Percentiles rank a stretch among this genome's conserved stretches.
Conservation (phyloP, 2,329 filamentous ascomycete genomes). For the Emericellopsis atlantica region DNA sequence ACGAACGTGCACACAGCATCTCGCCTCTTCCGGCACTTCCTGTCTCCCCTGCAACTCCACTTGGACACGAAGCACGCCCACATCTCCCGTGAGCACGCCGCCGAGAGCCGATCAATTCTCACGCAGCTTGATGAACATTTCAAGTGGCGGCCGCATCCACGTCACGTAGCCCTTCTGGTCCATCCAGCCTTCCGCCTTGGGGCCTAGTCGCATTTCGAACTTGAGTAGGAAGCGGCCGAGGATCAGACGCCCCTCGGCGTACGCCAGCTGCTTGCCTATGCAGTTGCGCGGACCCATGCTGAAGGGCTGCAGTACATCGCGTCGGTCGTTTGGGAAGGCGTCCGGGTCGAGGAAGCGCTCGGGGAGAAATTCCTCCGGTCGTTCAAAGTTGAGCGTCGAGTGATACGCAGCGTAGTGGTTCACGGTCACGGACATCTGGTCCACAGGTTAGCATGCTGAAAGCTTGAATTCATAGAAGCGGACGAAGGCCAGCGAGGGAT, state of each 20-base stretch:
- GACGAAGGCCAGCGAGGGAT: too few species aligned
- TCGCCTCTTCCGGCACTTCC: neutral
- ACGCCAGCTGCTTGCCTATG: slow-evolving; percentile 16
- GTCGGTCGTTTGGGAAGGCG: slow-evolving; percentile 9
- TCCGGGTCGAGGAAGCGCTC: slow-evolving; percentile 20
- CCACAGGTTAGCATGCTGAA: too few species aligned
- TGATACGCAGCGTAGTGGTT: neutral
- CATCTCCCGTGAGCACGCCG: too few species aligned
- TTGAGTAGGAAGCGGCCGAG: slow-evolving; percentile 6
- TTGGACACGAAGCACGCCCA: too few species aligned
- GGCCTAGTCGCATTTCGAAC: too few species aligned
- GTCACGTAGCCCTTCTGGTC: too few species aligned
- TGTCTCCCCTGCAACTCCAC: too few species aligned
- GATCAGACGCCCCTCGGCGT: slow-evolving; percentile 31
- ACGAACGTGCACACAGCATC: neutral
- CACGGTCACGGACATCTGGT: neutral
- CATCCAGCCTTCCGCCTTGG: too few species aligned
- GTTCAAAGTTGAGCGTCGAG: slow-evolving; percentile 12
- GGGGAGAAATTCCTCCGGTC: slow-evolving; percentile 20
- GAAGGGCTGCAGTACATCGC: slow-evolving; percentile 15
- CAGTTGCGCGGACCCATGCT: slow-evolving; percentile 7
- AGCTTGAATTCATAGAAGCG: too few species aligned
- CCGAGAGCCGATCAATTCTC: too few species aligned
- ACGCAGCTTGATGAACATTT: too few species aligned
- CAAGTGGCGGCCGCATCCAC: too few species aligned